Percentiles rank a stretch among this genome's conserved stretches.
These are phyloP conservation scores for Iris macrosiphon DNA, from an alignment of 106 monocot genomes.

Conservation along the genomic window DNA sequence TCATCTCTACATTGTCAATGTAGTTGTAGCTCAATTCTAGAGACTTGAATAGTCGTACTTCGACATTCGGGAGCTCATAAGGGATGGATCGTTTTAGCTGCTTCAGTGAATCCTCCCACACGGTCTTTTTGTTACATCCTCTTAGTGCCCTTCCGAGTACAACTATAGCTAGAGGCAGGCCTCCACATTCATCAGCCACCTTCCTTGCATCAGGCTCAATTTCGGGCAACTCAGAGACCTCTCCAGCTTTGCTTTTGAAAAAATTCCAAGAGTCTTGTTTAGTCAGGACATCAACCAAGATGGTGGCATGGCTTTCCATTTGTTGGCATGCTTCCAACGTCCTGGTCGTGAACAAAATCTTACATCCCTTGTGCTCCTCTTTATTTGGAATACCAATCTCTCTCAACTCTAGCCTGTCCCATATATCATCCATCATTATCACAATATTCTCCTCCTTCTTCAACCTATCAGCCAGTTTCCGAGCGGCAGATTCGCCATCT, in stretches of 20 bases:
- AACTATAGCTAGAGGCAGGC: conserved; percentile 21
- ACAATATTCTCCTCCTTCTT: conserved; percentile 21
- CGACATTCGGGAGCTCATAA: conserved; percentile 4
- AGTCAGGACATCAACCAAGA: conserved; percentile 14
- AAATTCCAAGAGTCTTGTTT: conserved; percentile 23
- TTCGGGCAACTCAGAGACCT: conserved; percentile 1
- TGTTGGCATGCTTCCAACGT: conserved; percentile 8
- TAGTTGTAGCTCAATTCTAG: conserved; percentile 16
- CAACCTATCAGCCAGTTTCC: conserved; percentile 11
- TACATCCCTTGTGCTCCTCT: conserved; percentile 12
- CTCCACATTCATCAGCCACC: conserved; percentile 15
- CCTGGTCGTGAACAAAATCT: conserved; percentile 16
- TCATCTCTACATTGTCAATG: not conserved
- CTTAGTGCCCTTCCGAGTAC: conserved; percentile 21
- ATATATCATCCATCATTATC: conserved; percentile 37
- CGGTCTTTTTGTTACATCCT: not conserved
- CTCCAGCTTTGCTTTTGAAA: conserved; percentile 18
- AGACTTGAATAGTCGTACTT: conserved; percentile 13
- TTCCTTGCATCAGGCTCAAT: conserved; percentile 11
- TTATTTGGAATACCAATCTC: conserved; percentile 16
- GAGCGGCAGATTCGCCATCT: not conserved
- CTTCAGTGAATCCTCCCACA: conserved; percentile 10
- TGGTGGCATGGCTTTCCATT: conserved; percentile 6
- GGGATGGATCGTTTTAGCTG: conserved; percentile 16
- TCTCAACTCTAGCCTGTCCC: conserved; percentile 14